Percentiles rank a stretch among this genome's conserved stretches.
Conservation (phyloP, 176 grass and related monocot genomes). For the Ampelocalamus luodianensis region DNA sequence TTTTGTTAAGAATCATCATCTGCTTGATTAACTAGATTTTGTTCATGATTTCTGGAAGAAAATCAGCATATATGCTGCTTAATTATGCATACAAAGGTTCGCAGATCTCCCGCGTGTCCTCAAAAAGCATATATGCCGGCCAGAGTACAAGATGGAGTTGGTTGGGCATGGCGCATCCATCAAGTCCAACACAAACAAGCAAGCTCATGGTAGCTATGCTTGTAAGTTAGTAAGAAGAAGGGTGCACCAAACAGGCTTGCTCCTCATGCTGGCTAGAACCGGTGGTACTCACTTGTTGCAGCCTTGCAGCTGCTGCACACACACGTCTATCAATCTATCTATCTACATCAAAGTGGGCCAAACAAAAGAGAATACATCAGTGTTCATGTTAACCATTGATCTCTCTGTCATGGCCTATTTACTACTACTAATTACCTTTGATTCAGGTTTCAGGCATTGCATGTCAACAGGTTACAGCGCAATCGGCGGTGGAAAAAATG, state of each 20-base stretch:
- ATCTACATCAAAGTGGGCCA: slow-evolving; percentile 16
- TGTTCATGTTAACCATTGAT: not conserved
- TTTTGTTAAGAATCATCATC: not conserved
- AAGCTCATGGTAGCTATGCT: slow-evolving; percentile 44
- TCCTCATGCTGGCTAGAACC: slow-evolving; percentile 33
- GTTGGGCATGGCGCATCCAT: slow-evolving; percentile 48
- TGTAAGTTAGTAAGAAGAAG: slow-evolving; percentile 55
- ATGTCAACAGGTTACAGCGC: slow-evolving; percentile 5
- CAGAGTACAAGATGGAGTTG: slow-evolving; percentile 23
- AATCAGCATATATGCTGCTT: not conserved
- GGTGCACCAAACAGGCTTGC: slow-evolving; percentile 64
- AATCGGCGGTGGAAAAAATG: slow-evolving; percentile 1
- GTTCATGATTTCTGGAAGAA: not conserved
- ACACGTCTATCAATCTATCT: not conserved
- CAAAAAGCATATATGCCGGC: not conserved
- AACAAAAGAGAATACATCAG: slow-evolving; percentile 3
- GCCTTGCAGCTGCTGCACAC: not conserved
- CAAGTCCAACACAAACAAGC: not conserved
- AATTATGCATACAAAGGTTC: not conserved
- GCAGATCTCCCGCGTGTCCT: not conserved
- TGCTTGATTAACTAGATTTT: not conserved
- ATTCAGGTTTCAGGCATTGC: not conserved
- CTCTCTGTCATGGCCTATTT: not conserved
- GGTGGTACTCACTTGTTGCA: not conserved
- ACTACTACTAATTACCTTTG: not conserved